Evolutionary conservation across 352 stramenopile genomes (phyloP).

Genomic region (Globisporangium spiculum): DNA sequence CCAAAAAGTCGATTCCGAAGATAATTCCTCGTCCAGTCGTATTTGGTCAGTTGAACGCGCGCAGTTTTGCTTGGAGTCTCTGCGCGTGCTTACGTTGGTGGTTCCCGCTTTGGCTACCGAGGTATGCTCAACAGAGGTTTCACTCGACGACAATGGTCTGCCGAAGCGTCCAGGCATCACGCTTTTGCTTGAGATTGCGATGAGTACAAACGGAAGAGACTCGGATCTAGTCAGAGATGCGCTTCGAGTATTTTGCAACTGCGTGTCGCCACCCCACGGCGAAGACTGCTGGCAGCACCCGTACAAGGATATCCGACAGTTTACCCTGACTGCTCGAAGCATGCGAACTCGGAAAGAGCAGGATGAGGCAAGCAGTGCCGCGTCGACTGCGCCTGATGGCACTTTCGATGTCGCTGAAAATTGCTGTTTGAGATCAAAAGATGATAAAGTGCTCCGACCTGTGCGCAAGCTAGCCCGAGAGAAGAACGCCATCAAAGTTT

Average conservation of each 20-base stretch:
- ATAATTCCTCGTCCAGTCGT: constrained; percentile 47
- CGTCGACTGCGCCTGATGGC: neutral
- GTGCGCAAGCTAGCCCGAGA: constrained; percentile 74
- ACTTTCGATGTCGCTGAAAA: constrained; percentile 17
- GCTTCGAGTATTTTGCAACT: constrained; percentile 80
- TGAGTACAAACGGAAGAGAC: constrained; percentile 68
- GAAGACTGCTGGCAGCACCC: constrained; percentile 85
- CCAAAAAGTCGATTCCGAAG: constrained; percentile 51
- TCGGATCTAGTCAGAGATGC: constrained; percentile 73
- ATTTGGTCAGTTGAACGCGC: constrained; percentile 78
- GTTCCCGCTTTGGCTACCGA: constrained; percentile 65
- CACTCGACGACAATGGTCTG: constrained; percentile 36
- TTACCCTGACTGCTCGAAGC: constrained; percentile 63
- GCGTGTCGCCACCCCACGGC: constrained; percentile 68
- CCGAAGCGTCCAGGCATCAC: constrained; percentile 56
- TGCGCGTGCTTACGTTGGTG: constrained; percentile 73
- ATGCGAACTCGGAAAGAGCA: constrained; percentile 55
- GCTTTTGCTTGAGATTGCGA: constrained; percentile 75
- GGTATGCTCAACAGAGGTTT: constrained; percentile 73
- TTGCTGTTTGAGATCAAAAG: constrained; percentile 58
- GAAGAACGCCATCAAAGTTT: constrained; percentile 86
- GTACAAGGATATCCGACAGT: constrained; percentile 82
- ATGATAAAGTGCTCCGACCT: constrained; percentile 64
- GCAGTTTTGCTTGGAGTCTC: constrained; percentile 75
- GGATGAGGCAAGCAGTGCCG: neutral